Conservation (phyloP, 2,329 filamentous ascomycete genomes). For the Cladobotryum mycophilum region DNA sequence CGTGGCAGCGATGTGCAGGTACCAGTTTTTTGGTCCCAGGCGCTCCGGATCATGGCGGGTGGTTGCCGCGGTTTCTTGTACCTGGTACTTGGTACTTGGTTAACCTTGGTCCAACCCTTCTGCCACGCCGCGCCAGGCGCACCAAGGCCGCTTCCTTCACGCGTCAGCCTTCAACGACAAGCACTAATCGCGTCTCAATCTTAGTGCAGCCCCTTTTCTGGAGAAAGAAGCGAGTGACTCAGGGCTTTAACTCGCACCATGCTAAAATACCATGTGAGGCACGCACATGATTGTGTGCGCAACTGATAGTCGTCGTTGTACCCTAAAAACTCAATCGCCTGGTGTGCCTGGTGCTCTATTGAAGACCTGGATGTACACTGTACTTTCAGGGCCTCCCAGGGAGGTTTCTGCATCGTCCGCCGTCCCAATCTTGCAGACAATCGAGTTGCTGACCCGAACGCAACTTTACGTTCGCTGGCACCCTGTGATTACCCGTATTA, state of each 20-base stretch:
- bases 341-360: neutral
- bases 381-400: no score
- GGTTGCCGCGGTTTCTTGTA: slow-evolving; percentile 4
- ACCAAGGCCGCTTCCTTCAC: no score
- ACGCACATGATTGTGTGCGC: no score
- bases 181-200: no score
- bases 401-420: no score
- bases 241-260: neutral
- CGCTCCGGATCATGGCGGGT: slow-evolving; percentile 7
- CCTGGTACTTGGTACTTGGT: neutral
- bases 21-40: slow-evolving; percentile 1
- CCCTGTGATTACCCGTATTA: neutral
- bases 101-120: neutral
- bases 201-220: neutral
- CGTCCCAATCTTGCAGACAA: neutral
- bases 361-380: no score
- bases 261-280: neutral
- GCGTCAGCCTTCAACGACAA: no score
- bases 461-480: neutral
- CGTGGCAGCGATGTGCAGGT: slow-evolving; percentile 8
- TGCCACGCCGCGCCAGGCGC: neutral
- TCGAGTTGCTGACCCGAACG: neutral
- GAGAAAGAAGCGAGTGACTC: no score
- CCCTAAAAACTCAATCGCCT: no score
- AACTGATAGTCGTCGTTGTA: no score